These are phyloP conservation scores for Closterium sp. DNA, from an alignment of 139 green algal species.

Conservation along the genomic window DNA sequence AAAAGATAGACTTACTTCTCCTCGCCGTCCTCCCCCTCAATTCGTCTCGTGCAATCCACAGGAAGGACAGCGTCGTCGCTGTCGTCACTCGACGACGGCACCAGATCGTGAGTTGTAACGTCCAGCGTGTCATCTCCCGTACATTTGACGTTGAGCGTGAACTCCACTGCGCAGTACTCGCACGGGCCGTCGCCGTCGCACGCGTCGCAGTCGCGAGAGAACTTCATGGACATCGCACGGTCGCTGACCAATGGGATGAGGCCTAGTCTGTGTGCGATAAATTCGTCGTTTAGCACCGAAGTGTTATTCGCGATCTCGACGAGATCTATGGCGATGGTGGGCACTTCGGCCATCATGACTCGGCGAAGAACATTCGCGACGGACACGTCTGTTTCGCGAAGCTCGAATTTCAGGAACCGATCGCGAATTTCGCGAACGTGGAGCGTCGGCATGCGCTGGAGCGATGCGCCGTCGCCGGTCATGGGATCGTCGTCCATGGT, in stretches of 20 bases:
- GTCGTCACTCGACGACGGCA: background rate
- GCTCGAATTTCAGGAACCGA: constrained; percentile 82
- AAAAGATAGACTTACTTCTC: constrained; percentile 8
- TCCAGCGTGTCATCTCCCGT: constrained; percentile 64
- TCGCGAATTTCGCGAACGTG: constrained; percentile 63
- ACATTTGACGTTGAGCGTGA: constrained; percentile 43
- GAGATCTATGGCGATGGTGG: constrained; percentile 97
- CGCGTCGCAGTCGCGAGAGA: constrained; percentile 46
- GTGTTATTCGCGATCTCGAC: constrained; percentile 98
- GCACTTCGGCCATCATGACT: constrained; percentile 89
- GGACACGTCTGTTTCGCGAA: constrained; percentile 78
- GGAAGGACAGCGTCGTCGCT: constrained; percentile 12
- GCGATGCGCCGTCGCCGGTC: background rate
- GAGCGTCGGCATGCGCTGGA: constrained; percentile 56
- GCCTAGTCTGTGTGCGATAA: constrained; percentile 83
- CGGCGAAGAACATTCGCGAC: constrained; percentile 92
- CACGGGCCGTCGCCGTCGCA: constrained; percentile 44
- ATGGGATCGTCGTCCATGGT: background rate
- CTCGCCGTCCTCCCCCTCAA: constrained; percentile 4
- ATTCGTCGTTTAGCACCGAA: constrained; percentile 96
- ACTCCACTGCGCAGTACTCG: constrained; percentile 46
- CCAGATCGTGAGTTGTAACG: constrained; percentile 64
- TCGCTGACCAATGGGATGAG: constrained; percentile 78
- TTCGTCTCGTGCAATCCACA: constrained; percentile 8
- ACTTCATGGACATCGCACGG: constrained; percentile 55